These are phyloP conservation scores for Aspergillus neotritici DNA, from an alignment of 2,329 filamentous ascomycete genomes.

Conservation along the genomic window DNA sequence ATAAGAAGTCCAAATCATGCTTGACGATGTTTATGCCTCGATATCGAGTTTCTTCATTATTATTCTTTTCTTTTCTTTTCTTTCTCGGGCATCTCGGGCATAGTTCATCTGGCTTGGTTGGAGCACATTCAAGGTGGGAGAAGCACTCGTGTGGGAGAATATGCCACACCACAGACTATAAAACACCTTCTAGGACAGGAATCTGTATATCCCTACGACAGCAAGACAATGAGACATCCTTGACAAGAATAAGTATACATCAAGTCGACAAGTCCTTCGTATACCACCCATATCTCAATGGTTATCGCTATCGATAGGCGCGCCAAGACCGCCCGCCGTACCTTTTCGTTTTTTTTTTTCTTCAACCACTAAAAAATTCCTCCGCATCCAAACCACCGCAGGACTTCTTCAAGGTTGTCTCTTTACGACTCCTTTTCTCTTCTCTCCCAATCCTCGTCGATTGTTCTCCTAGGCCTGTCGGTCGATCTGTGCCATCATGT, in stretches of 20 bases:
- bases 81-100: conserved; percentile 1
- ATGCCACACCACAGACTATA: too few relatives aligned
- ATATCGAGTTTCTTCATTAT: too few relatives aligned
- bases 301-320: conserved; percentile 21
- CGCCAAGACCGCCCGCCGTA: conserved; percentile 27
- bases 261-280: background rate
- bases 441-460: conserved; percentile 14
- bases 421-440: conserved; percentile 17
- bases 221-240: too few relatives aligned
- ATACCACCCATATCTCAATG: too few relatives aligned
- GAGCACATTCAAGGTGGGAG: background rate
- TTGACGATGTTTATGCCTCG: conserved; percentile 16
- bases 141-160: too few relatives aligned
- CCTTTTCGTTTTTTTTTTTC: conserved; percentile 28
- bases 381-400: conserved; percentile 21
- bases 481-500: conserved; percentile 37
- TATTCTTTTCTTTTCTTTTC: conserved; percentile 17
- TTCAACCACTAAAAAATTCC: conserved; percentile 17
- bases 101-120: background rate
- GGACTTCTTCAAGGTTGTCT: conserved; percentile 21
- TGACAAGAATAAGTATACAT: background rate
- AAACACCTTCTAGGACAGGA: too few relatives aligned
- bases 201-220: too few relatives aligned
- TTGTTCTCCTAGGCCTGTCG: conserved; percentile 22
- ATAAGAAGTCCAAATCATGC: conserved; percentile 7